Conservation (phyloP, 169 alveolate genomes). For the Plasmodium gonderi region DNA sequence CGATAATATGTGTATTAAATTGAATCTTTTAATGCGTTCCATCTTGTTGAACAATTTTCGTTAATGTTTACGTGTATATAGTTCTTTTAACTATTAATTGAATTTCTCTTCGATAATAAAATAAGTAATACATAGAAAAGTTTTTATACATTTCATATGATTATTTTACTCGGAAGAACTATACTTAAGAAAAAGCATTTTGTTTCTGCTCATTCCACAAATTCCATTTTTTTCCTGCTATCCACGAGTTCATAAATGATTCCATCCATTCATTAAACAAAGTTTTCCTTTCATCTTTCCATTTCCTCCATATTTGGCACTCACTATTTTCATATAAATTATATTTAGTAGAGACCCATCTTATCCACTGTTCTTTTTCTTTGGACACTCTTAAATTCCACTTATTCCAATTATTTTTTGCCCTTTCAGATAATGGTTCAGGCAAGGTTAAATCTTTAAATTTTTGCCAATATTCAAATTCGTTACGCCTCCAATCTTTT, state of each 20-base stretch:
- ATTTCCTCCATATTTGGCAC: constrained; percentile 4
- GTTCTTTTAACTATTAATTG: background rate
- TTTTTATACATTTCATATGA: background rate
- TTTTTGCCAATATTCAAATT: constrained; percentile 22
- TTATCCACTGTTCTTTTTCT: constrained; percentile 9
- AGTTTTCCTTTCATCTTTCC: background rate
- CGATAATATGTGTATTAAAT: background rate
- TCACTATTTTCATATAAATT: background rate
- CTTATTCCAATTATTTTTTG: background rate
- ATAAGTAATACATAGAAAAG: background rate
- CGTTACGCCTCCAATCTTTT: constrained; percentile 31
- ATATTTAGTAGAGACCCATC: background rate
- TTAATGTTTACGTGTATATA: background rate
- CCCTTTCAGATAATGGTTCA: constrained; percentile 6
- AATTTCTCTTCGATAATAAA: background rate
- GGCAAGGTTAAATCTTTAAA: background rate
- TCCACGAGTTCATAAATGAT: background rate
- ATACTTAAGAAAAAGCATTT: background rate
- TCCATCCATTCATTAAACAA: constrained; percentile 3
- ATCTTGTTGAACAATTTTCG: background rate
- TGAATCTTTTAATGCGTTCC: background rate
- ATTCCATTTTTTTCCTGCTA: constrained; percentile 11
- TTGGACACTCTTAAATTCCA: background rate
- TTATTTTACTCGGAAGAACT: background rate
- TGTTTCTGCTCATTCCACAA: background rate